Base-by-base conservation (phyloP, 495 filamentous ascomycete genomes). In the Penicillium antarcticum region DNA sequence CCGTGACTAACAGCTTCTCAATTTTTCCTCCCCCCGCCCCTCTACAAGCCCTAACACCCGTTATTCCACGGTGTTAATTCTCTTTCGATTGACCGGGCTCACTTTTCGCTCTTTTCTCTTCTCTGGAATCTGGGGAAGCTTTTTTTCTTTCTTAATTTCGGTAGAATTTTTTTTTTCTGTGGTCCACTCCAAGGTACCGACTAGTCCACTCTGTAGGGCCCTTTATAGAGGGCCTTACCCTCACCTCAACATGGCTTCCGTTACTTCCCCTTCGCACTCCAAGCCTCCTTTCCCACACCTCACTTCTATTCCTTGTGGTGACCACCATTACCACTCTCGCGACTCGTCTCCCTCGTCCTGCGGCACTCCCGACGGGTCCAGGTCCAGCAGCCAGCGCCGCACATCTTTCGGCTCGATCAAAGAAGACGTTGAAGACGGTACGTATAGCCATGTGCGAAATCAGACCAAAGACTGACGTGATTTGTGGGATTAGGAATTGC, bases 1-100 rank as follows among this genome's bases (percentile, higher is more conserved):
- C 67, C 62, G 69, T 76, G 71, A 76, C 73, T 76, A 76, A 76
- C 68, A 74, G 65, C 62, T 72, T 71, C 51, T 34, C 53, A 42
- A 49, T 57, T 48, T 53, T 48, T 51, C 26, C 19, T 42, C 21
- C 36, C 21, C 50, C 41, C 42, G 39, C 49, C 26, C 36, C 50
- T 41, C 35, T 19, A 23, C 8, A 19, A 55, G 55, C 55, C 55
- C 52, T 62, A 59, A 58, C 38, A 31, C 36, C 48, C 37, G 39
- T 37, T 33, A 21, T 18, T 29, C 35, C 6, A 29, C 51, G 45
- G 44, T 35, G 19, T 24, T 13, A 31, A 32, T 21, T 14, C 9
- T 35, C 43, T 51, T 36, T 34, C 36, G 29, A 50, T 60, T 62
- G 58, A 62, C 61, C 55, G 52, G 42, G 53, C 39, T 37, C 16